phyloP scores from a whole-genome alignment of 441 rosid genomes.

The Populus hybrid region DNA sequence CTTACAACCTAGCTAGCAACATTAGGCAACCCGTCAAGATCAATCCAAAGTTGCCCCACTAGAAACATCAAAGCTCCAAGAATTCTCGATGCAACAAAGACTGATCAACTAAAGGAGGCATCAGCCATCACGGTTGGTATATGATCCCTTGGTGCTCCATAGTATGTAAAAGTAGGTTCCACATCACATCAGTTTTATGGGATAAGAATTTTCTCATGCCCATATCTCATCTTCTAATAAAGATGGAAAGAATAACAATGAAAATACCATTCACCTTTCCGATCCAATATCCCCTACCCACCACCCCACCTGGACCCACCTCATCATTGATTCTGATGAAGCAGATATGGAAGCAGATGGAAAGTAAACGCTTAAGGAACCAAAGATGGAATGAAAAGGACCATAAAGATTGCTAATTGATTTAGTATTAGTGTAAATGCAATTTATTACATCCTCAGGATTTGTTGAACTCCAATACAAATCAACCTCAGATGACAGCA shows the following conservation, averaged over 20 bases:
- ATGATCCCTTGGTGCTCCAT: slow-evolving; percentile 14
- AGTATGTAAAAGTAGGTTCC: slow-evolving; percentile 22
- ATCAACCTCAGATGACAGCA: not conserved
- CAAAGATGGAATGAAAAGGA: not conserved
- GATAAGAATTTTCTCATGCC: slow-evolving; percentile 20
- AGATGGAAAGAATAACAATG: slow-evolving; percentile 7
- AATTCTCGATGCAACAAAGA: slow-evolving; percentile 8
- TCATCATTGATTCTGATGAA: slow-evolving; percentile 7
- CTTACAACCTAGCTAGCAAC: not conserved
- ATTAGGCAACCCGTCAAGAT: slow-evolving; percentile 14
- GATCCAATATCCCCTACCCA: slow-evolving; percentile 8
- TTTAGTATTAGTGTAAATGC: not conserved
- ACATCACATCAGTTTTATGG: slow-evolving; percentile 17
- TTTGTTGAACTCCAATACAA: slow-evolving; percentile 13
- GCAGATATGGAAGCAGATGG: slow-evolving; percentile 7
- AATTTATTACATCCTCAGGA: slow-evolving; percentile 1
- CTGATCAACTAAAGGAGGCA: slow-evolving; percentile 3
- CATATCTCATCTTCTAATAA: slow-evolving; percentile 15
- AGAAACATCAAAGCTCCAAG: slow-evolving; percentile 11
- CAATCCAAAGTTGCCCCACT: slow-evolving; percentile 8
- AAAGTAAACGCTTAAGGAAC: not conserved
- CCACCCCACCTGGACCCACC: slow-evolving; percentile 22
- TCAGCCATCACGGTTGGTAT: slow-evolving; percentile 1
- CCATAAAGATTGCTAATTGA: not conserved
- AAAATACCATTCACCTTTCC: not conserved